Evolutionary conservation across 1,284 basidiomycete species (phyloP).

Genomic region (Rhodotorula sp.): DNA sequence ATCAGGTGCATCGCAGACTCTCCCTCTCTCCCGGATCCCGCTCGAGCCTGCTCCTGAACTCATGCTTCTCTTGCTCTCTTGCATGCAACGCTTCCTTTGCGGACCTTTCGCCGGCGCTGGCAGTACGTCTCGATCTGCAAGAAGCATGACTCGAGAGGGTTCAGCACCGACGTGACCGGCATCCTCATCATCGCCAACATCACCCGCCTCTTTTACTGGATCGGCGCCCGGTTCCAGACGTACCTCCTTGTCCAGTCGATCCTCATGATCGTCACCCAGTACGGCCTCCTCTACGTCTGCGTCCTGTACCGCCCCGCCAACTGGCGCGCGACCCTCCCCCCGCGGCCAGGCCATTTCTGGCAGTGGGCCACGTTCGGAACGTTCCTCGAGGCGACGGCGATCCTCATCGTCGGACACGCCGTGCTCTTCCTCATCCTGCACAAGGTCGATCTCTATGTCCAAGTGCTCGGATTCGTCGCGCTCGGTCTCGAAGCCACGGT

Average conservation of each 20-base stretch:
- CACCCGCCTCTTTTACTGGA: constrained; percentile 46
- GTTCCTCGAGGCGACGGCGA: constrained; percentile 56
- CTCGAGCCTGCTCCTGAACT: not conserved
- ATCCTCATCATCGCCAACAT: constrained; percentile 51
- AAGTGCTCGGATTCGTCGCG: constrained; percentile 54
- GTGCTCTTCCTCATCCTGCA: constrained; percentile 47
- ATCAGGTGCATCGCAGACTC: constrained; percentile 47
- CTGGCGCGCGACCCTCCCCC: not conserved
- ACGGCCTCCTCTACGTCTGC: constrained; percentile 54
- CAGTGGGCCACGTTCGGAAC: constrained; percentile 23
- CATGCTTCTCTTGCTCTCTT: not conserved
- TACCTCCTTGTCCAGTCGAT: constrained; percentile 50
- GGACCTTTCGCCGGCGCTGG: not conserved
- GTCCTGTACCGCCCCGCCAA: constrained; percentile 50
- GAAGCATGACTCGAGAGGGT: constrained; percentile 52
- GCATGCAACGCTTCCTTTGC: no score
- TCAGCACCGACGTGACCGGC: constrained; percentile 52
- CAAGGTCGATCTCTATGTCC: constrained; percentile 41
- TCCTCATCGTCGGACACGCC: constrained; percentile 51
- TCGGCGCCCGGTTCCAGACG: constrained; percentile 53
- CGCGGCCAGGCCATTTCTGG: constrained; percentile 51
- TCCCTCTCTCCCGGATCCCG: not conserved
- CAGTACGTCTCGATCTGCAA: constrained; percentile 36
- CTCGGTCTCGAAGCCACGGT: constrained; percentile 56
- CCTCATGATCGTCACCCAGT: constrained; percentile 50